These are phyloP conservation scores for Trichoderma polysporum DNA, from an alignment of 2,329 filamentous ascomycete genomes.

Conservation along the genomic window DNA sequence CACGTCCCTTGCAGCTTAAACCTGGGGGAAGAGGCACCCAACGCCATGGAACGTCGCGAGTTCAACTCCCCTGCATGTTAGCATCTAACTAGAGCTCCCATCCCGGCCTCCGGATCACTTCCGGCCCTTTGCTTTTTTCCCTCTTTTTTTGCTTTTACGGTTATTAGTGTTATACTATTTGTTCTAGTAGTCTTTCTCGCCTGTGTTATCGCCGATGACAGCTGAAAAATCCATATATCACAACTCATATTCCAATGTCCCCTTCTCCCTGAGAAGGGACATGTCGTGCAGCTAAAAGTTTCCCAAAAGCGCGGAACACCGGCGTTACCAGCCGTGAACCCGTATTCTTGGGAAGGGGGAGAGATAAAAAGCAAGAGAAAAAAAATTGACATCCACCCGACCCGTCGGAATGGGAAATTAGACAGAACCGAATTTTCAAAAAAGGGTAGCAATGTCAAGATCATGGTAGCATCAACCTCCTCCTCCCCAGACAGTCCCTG, in stretches of 20 bases:
- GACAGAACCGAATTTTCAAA: neutral
- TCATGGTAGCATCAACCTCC: neutral
- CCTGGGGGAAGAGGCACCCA: neutral
- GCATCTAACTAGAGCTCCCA: neutral
- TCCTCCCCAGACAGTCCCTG: neutral
- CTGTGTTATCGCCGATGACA: constrained; percentile 3
- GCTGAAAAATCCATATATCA: neutral
- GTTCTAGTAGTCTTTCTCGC: neutral
- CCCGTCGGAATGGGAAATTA: neutral
- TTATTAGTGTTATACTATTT: neutral
- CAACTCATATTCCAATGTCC: neutral
- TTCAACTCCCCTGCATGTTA: neutral
- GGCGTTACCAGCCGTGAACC: neutral
- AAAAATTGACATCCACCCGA: neutral
- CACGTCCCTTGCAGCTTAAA: neutral
- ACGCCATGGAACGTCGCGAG: constrained; percentile 4
- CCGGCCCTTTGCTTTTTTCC: neutral
- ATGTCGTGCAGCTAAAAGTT: neutral
- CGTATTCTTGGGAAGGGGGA: neutral
- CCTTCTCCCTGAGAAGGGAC: neutral
- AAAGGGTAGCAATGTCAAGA: neutral
- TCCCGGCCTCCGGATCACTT: neutral
- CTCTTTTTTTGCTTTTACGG: neutral
- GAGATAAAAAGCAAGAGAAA: neutral
- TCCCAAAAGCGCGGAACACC: neutral